These are phyloP conservation scores for Sphagnum tenellum DNA, from an alignment of 225 moss, liverwort and hornwort genomes.

Conservation along the genomic window DNA sequence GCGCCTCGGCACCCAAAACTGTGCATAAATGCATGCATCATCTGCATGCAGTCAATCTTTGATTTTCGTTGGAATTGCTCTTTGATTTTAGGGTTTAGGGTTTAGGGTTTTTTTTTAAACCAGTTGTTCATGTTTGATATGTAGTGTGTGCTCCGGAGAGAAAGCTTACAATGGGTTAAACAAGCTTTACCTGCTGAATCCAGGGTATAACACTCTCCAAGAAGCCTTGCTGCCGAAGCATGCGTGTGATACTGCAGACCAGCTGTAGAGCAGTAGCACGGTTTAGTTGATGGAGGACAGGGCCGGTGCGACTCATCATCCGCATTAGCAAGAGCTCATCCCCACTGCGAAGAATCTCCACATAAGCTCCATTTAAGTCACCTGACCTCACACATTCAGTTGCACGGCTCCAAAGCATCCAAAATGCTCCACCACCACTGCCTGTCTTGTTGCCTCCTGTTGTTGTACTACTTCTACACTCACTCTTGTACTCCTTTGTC, in stretches of 20 bases:
- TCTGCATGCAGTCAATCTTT: no score
- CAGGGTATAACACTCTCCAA: conserved; percentile 72
- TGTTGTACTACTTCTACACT: not conserved
- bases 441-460: conserved; percentile 2
- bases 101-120: no score
- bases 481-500: conserved; percentile 11
- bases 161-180: no score
- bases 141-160: no score
- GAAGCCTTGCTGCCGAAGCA: conserved; percentile 72
- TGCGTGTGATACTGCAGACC: conserved; percentile 37
- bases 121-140: no score
- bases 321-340: conserved; percentile 72
- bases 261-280: conserved; percentile 42
- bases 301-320: conserved; percentile 74
- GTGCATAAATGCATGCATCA: no score
- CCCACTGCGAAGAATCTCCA: conserved; percentile 57
- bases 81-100: no score
- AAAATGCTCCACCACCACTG: conserved; percentile 54
- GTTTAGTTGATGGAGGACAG: conserved; percentile 55
- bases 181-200: conserved; percentile 58
- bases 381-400: conserved; percentile 63
- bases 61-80: no score
- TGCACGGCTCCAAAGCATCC: conserved; percentile 86
- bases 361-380: conserved; percentile 51
- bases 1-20: no score